Evolutionary conservation across 805 yeast genomes (phyloP), one percentile per base, ranked within the genome.

Genomic region (Nakazawaea ambrosiae): DNA sequence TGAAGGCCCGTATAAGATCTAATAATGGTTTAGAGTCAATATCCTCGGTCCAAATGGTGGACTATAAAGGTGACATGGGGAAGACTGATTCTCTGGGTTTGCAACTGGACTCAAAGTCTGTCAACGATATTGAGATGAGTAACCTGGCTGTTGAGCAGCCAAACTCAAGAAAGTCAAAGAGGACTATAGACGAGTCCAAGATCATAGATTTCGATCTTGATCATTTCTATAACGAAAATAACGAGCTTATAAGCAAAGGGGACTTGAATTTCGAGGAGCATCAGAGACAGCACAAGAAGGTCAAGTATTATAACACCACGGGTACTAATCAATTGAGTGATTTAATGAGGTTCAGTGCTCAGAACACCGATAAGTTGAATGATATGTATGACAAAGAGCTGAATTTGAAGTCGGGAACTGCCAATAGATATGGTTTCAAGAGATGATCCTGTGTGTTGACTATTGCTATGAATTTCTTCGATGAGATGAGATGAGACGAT

Each of bases 201-300:
- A 45, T 62, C 10, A 52, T 57, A 8, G 68, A 66, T 16, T 53
- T 65, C 41, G 50, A 54, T 37, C 55, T 68, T 46, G 56, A 52
- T 34, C 52, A 59, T 10, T 67, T 65, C 40, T 68, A 68, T 39
- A 36, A 47, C 10, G 41, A 49, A 20, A 65, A 67, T 41, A 52
- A 50, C 20, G 31, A 47, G 12, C 44, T 55, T 27, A 56, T 56
- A 11, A 47, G 44, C 19, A 35, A 47, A 1, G 73, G 70, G 1
- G 53, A 53, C 17, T 49, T 64, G 26, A 56, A 60, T 42, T 42
- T 46, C 19, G 40, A 43, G 1, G 46, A 46, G 10, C 40, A 46
- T 11, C 40, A 45, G 16, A 42, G 34, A 8, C 37, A 45, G 27
- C 41, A 47, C 33, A 43, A 53, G 12, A 43, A 49, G 10, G 41